These are phyloP conservation scores for Corymbia citriodora DNA, from an alignment of 441 rosid species.

Conservation along the genomic window DNA sequence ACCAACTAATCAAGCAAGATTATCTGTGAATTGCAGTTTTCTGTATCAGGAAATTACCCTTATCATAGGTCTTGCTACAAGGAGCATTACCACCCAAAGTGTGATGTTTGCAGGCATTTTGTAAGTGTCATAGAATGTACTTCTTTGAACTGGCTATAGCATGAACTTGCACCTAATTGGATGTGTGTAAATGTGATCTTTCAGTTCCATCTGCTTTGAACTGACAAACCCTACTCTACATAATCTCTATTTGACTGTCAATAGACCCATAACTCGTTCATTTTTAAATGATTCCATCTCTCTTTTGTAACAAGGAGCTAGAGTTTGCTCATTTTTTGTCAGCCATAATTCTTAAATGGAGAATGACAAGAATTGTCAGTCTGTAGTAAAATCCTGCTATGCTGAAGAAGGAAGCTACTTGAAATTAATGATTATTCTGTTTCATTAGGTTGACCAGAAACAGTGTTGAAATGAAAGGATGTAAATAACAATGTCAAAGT, in stretches of 20 bases:
- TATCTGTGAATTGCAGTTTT: slow-evolving; percentile 45
- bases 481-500: not conserved
- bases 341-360: not conserved
- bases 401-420: not conserved
- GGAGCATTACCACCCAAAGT: slow-evolving; percentile 78
- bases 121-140: slow-evolving; percentile 41
- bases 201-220: not conserved
- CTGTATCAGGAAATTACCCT: slow-evolving; percentile 72
- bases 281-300: not conserved
- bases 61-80: slow-evolving; percentile 84
- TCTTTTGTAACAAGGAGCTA: not conserved
- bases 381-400: not conserved
- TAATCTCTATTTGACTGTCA: not conserved
- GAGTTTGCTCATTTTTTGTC: not conserved
- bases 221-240: not conserved
- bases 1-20: slow-evolving; percentile 11
- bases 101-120: slow-evolving; percentile 82
- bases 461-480: not conserved
- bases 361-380: not conserved
- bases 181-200: not conserved
- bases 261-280: not conserved
- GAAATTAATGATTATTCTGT: not conserved
- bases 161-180: not conserved
- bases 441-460: not conserved
- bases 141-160: not conserved